A percentile compares a stretch with the other conserved stretches of the same genome.
phyloP scores from a whole-genome alignment of 2,329 filamentous ascomycete species.

The Fusarium liriodendri region DNA sequence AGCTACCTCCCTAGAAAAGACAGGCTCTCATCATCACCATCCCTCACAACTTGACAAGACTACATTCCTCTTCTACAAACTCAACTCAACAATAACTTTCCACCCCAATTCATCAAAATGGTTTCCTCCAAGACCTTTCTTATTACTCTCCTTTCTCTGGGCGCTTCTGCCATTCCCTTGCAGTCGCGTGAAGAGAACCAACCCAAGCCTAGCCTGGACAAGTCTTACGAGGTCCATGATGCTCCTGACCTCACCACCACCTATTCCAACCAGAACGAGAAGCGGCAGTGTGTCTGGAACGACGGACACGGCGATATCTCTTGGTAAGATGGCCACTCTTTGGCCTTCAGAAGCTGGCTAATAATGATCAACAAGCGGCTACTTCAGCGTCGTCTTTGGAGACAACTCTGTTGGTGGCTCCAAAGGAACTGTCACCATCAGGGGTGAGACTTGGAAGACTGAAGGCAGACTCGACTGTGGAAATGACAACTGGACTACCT shows the following conservation, averaged over 20 bases:
- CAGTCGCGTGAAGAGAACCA: background rate
- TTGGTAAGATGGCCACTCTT: background rate
- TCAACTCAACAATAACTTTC: background rate
- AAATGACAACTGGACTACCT: background rate
- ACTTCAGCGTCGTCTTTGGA: slow-evolving; percentile 4
- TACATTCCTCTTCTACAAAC: background rate
- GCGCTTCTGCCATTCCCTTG: background rate
- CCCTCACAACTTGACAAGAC: background rate
- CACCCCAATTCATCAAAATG: background rate
- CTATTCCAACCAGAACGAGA: background rate
- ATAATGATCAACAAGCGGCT: background rate
- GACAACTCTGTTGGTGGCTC: background rate
- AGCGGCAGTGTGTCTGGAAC: background rate
- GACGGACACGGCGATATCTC: background rate
- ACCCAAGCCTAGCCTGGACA: background rate
- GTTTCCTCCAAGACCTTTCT: background rate
- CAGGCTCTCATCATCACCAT: background rate
- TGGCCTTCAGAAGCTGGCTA: background rate
- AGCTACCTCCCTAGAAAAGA: background rate
- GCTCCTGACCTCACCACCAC: background rate
- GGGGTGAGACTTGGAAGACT: background rate
- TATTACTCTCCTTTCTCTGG: background rate
- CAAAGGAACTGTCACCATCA: background rate
- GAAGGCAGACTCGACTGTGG: background rate
- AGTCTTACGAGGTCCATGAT: background rate